Evolutionary conservation across 495 filamentous ascomycete species (phyloP), one percentile per base, ranked within the genome.

Genomic region (Talaromyces liani): DNA sequence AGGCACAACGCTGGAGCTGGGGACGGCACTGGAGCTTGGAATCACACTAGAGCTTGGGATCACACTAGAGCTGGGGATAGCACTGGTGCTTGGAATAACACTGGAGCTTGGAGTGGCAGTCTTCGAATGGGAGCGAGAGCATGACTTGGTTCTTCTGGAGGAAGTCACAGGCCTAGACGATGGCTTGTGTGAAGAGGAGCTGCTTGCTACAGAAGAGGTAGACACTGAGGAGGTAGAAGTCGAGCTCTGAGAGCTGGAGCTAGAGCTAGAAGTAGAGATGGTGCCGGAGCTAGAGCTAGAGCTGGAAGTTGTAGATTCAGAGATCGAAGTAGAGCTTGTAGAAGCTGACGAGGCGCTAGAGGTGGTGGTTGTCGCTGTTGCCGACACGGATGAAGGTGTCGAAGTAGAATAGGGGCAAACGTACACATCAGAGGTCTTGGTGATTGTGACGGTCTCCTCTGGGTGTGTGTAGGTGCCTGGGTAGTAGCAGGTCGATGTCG

Each of bases 291-390:
- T 58, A 7, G 55, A 58, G 25, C 55, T 33, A 7, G 55, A 58
- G 25, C 55, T 33, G 16, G 55, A 33, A 16, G 55, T 58, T 31
- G 25, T 58, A 20, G 55, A 34, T 8, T 12, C 6, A 18, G 55
- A 58, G 6, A 33, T 20, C 27, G 25, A 29, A 8, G 55, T 58
- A 6, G 25, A 31, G 12, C 24, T 20, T 31, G 10, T 58, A 33
- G 31, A 33, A 33, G 7, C 31, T 18, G 55, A 58, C 29, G 27
- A 58, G 25, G 27, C 27, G 16, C 27, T 58, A n/a, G 55, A 33
- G n/a, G 55, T 58, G 55, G 55, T 33, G n/a, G 55, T 58, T 58
- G 27, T 34, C 55, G 27, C 31, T 24, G 55, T 58, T 58, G 55
- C 55, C 55, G 55, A 25, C 7, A 54, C 20, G 49, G 49, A 54